These are phyloP conservation scores for Mortierella sp. DNA, from an alignment of 371 early-diverging fungal species.

Conservation along the genomic window DNA sequence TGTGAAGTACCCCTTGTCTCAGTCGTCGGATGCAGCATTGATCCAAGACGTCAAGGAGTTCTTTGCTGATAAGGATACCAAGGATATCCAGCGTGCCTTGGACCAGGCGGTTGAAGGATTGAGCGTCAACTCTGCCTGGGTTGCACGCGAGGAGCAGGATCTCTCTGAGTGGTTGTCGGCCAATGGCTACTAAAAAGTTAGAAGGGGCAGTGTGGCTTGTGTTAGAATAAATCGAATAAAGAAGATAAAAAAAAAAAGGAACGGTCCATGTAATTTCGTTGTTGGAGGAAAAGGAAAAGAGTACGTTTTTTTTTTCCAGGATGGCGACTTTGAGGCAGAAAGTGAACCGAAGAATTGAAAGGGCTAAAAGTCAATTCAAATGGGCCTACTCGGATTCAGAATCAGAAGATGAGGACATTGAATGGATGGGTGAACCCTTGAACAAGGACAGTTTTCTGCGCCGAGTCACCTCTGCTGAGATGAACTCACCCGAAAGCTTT, in stretches of 20 bases:
- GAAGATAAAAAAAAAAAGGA: no score
- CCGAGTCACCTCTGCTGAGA: background rate
- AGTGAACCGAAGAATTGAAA: no score
- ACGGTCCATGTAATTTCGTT: no score
- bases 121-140: constrained; percentile 80
- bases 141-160: constrained; percentile 74
- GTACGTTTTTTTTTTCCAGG: no score
- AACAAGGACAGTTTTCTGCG: constrained; percentile 37
- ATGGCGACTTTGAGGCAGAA: no score
- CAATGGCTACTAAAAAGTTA: constrained; percentile 35
- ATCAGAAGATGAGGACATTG: constrained; percentile 28
- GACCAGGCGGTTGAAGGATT: constrained; percentile 89
- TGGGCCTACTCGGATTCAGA: constrained; percentile 28
- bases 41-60: constrained; percentile 77
- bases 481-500: no score
- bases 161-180: constrained; percentile 75
- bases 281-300: no score
- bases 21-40: constrained; percentile 67
- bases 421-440: constrained; percentile 47
- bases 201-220: no score
- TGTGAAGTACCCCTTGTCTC: constrained; percentile 72
- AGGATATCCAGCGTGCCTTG: constrained; percentile 76
- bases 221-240: no score
- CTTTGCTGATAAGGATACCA: constrained; percentile 80
- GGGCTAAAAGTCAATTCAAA: no score